phyloP scores from a whole-genome alignment of 805 yeast genomes.

The Lachancea waltii region DNA sequence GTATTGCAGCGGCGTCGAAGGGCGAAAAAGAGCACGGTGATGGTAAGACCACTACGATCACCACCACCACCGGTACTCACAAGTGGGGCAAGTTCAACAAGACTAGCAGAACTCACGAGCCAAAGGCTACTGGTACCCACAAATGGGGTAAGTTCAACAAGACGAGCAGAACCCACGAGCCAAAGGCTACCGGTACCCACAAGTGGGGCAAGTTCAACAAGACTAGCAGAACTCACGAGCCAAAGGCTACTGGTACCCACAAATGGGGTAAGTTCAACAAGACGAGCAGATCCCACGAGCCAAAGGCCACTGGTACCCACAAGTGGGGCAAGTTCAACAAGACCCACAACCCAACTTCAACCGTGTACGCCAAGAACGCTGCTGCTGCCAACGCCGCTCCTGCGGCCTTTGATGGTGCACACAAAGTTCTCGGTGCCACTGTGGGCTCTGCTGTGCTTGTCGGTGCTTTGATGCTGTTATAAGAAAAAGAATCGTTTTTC shows the following conservation, averaged over 20 bases:
- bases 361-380: conserved; percentile 19
- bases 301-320: conserved; percentile 46
- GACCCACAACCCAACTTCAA: conserved; percentile 27
- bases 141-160: conserved; percentile 49
- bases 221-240: conserved; percentile 41
- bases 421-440: conserved; percentile 30
- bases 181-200: conserved; percentile 46
- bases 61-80: conserved; percentile 42
- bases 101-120: conserved; percentile 29
- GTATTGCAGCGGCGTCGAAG: conserved; percentile 24
- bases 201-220: conserved; percentile 49
- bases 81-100: conserved; percentile 48
- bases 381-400: conserved; percentile 22
- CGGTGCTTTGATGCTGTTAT: conserved; percentile 43
- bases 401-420: conserved; percentile 16
- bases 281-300: conserved; percentile 28
- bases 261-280: conserved; percentile 48
- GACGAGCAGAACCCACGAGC: conserved; percentile 28
- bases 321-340: conserved; percentile 49
- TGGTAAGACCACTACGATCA: conserved; percentile 39
- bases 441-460: conserved; percentile 45
- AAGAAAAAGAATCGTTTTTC: conserved; percentile 11
- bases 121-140: conserved; percentile 46
- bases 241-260: conserved; percentile 42
- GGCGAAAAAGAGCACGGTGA: conserved; percentile 41